Evolutionary conservation across 179 eudicot genomes (phyloP), one percentile per base, ranked within the genome.

Genomic region (Carnegiea gigantea): DNA sequence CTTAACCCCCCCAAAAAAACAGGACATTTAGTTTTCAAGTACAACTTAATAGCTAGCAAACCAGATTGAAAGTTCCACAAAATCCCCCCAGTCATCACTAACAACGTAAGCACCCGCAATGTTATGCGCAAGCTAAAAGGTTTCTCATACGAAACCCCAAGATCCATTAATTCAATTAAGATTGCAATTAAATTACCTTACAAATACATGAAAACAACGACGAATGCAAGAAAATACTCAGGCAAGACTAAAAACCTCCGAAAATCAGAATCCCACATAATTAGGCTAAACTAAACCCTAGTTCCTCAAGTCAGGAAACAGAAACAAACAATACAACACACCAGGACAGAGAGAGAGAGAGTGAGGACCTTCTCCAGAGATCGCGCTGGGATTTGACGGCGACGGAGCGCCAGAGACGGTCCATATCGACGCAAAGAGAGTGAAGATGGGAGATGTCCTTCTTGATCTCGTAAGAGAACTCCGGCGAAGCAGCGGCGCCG

Each of bases 321-420:
- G 20, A 73, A 20, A 6, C 3, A 30, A 80, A 43, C 0, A 40
- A 23, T 12, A 44, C 14, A 11, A 60, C 26, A 67, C 26, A 57
- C 2, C 46, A 48, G 26, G 21, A 60, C 11, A 20, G 5, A 17
- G 20, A 17, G 62, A 57, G 24, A 57, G 28, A 70, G 67, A 75
- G 6, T 28, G 23, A 20, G 8, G 1, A 94, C 98, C 98, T 91
- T 86, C 88, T 88, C 98, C 98, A 95, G 67, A 91, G 91, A 91
- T 93, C 97, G 53, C 97, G 98, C 65, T 95, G 95, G 28, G 98
- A 85, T 78, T 90, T 95, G 77, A 88, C 90, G 9, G 93, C 78
- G 23, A 93, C 85, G 26, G 95, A 91, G 10, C 97, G 90, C 98
- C 97, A 93, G 53, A 88, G 88, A 9, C 87, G 89, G 62, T 95